A percentile compares a stretch with the other conserved stretches of the same genome.
phyloP scores from a whole-genome alignment of 176 grass and related monocot species.

The Carex parvula region DNA sequence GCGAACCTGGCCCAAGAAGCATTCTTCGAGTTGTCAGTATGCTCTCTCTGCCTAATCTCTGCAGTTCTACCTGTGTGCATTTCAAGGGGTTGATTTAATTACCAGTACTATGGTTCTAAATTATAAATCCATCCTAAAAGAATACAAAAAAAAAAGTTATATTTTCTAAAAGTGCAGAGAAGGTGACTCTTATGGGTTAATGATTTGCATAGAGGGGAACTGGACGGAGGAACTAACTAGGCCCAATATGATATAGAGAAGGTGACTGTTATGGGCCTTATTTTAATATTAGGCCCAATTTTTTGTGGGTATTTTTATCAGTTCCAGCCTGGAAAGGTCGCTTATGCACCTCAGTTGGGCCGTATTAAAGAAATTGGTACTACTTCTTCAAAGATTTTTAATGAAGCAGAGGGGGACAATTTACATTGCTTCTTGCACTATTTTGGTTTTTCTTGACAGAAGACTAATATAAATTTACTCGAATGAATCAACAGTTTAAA shows the following conservation, averaged over 20 bases:
- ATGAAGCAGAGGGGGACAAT: no score
- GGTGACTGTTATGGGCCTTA: neutral
- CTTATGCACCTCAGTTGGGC: no score
- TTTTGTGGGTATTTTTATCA: neutral
- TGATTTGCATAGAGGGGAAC: neutral
- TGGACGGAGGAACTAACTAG: neutral
- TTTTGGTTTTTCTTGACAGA: neutral
- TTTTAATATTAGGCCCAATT: neutral
- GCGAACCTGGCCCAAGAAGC: constrained; percentile 29
- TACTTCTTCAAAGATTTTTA: no score
- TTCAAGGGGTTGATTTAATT: neutral
- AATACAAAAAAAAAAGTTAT: neutral
- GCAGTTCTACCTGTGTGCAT: constrained; percentile 5
- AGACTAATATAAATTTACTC: neutral
- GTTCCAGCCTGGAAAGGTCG: neutral
- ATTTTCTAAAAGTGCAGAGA: neutral
- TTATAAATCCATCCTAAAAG: no score
- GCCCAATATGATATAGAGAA: neutral
- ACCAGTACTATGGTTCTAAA: neutral
- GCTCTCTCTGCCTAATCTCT: neutral
- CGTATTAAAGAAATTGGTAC: no score
- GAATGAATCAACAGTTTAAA: neutral
- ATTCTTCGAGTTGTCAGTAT: neutral
- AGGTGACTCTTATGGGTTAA: neutral
- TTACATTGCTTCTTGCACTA: neutral